phyloP scores from a whole-genome alignment of 345 rosid genomes.

The Hibiscus trionum region DNA sequence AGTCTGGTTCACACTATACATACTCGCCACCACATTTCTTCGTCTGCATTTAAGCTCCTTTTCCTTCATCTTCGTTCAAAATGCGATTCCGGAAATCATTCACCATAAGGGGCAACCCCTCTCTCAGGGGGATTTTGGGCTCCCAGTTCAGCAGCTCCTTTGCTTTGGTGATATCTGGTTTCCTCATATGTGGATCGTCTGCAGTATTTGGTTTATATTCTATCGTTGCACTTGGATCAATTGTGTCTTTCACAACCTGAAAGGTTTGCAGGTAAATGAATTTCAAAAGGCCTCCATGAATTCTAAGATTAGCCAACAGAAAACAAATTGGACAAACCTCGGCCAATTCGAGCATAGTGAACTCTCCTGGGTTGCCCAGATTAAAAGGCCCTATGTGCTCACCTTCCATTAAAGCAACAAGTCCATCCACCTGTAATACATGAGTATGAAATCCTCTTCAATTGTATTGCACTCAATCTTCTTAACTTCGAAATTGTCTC shows the following conservation, averaged over 20 bases:
- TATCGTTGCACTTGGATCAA: slow-evolving; percentile 86
- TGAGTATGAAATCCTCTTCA: neutral
- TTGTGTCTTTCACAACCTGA: slow-evolving; percentile 86
- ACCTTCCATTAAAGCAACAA: slow-evolving; percentile 83
- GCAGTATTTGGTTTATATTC: slow-evolving; percentile 88
- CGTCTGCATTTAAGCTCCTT: slow-evolving; percentile 33
- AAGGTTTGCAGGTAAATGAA: neutral
- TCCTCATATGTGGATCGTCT: slow-evolving; percentile 94
- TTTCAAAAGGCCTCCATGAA: neutral
- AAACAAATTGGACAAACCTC: slow-evolving; percentile 50
- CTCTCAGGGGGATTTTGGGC: slow-evolving; percentile 69
- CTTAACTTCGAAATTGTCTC: neutral
- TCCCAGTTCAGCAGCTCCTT: slow-evolving; percentile 89
- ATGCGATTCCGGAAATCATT: slow-evolving; percentile 80
- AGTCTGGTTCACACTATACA: slow-evolving; percentile 36
- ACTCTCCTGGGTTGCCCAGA: slow-evolving; percentile 96
- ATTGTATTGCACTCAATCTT: neutral
- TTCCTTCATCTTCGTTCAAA: slow-evolving; percentile 76
- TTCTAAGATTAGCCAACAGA: neutral
- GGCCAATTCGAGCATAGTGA: slow-evolving; percentile 98
- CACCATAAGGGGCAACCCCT: slow-evolving; percentile 92
- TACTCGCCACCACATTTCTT: neutral
- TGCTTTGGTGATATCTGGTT: slow-evolving; percentile 90
- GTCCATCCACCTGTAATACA: slow-evolving; percentile 69
- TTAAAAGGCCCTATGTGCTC: slow-evolving; percentile 96